phyloP scores from a whole-genome alignment of 208 protist species.

The Balamuthia mandrillaris region DNA sequence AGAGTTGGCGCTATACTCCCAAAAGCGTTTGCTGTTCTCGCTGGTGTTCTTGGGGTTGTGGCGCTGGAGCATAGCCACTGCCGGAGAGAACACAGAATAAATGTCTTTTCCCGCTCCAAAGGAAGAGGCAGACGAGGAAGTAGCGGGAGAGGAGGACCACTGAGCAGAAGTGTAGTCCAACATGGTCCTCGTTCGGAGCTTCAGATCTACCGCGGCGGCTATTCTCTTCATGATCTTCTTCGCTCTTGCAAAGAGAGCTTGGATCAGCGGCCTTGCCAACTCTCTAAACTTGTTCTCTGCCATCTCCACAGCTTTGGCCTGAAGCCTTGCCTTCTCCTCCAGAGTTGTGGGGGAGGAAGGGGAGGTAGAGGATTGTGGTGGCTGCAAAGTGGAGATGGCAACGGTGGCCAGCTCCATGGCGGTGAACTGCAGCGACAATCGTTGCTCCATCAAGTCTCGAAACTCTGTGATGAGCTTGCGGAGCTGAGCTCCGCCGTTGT shows the following conservation, averaged over 20 bases:
- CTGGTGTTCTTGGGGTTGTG: no score
- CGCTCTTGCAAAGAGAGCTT: background rate
- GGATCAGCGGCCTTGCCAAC: background rate
- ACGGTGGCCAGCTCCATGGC: conserved; percentile 6
- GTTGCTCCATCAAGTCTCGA: background rate
- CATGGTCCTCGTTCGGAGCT: background rate
- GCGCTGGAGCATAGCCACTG: no score
- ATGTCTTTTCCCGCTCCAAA: no score
- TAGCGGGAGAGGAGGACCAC: background rate
- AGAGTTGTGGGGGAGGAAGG: no score
- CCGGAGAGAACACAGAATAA: no score
- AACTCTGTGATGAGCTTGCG: conserved; percentile 19
- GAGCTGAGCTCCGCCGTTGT: background rate
- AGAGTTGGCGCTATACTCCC: no score
- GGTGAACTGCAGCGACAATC: background rate
- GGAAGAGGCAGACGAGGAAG: no score
- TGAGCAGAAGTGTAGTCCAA: background rate
- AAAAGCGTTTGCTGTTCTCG: no score
- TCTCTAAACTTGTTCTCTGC: conserved; percentile 28
- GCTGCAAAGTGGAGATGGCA: background rate
- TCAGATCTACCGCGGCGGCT: background rate
- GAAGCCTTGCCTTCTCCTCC: no score
- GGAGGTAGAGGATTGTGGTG: no score
- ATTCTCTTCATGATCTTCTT: background rate
- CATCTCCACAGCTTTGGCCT: conserved; percentile 9